Base-by-base conservation (phyloP, 352 stramenopile genomes). In the Peronospora destructor region DNA sequence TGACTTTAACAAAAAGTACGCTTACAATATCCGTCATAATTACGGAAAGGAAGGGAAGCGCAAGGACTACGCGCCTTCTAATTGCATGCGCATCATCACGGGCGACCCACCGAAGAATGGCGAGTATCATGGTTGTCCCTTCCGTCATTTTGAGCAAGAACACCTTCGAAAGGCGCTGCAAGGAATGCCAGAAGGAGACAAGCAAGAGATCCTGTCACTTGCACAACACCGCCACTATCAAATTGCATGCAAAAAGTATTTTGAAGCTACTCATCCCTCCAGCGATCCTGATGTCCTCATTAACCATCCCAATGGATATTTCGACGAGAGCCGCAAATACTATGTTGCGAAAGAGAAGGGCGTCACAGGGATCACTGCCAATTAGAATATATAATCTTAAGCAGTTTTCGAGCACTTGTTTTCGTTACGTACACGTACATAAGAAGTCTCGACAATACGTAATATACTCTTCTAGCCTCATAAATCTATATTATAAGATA, bases 11-110 rank as follows among this genome's bases (percentile, higher is more conserved):
- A 99, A 99, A 59, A 86, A 97, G 50, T 99, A 99, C 70, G 73
- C 88, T 11, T 99, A 99, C 83, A 98, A 97, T 71, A 97, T 99
- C 45, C 86, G 96, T 44, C 95, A 99, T 82, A 98, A 97, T 78
- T 99, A 99, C 71, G 97, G 96, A 33, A 99, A 99, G 66, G 97
- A 99, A 73, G 97, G 97, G 43, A 99, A 98, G 60, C 84, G 96
- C 49, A 95, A 94, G 46, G 94, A 97, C 70, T 99, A 99, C 65
- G 95, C 86, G 16, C 91, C 96, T 16, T 97, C 93, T 68, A 96
- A 88, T 70, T 98, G 91, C 66, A 94, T 95, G 62, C 97, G 97
- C 54, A 98, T 99, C 73, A 98, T 99, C 65, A 95, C 95, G 53
- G 90, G 93, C 63, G 80, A 93, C 29, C 89, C 95, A 6, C 92